These are phyloP conservation scores for Kalaharituber pfeilii DNA, from an alignment of 2,329 filamentous ascomycete genomes.

Conservation along the genomic window DNA sequence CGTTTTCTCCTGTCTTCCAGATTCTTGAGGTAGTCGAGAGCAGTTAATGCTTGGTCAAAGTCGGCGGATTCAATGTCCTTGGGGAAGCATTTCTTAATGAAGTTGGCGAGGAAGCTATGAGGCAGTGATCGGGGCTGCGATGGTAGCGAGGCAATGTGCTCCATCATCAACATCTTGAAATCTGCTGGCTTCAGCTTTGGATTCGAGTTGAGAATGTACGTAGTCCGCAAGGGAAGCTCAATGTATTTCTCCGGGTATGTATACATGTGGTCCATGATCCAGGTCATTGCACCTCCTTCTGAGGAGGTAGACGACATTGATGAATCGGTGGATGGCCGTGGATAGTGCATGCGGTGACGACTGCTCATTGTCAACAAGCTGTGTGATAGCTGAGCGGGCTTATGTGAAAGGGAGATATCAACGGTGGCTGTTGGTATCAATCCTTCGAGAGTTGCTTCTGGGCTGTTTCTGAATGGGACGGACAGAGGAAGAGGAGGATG, in stretches of 20 bases:
- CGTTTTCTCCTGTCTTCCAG: slow-evolving; percentile 42
- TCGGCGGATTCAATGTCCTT: slow-evolving; percentile 40
- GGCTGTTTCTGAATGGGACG: too few species aligned
- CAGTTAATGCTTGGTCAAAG: slow-evolving; percentile 47
- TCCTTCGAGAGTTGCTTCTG: too few species aligned
- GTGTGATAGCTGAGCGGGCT: too few species aligned
- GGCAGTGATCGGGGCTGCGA: slow-evolving; percentile 45
- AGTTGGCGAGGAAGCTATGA: slow-evolving; percentile 44
- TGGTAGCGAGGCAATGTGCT: slow-evolving; percentile 40
- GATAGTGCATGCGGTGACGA: too few species aligned
- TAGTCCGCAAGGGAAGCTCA: slow-evolving; percentile 40
- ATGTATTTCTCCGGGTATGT: slow-evolving; percentile 42
- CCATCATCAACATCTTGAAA: slow-evolving; percentile 36
- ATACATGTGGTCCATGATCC: slow-evolving; percentile 43
- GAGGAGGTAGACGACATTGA: neutral
- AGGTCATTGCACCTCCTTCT: slow-evolving; percentile 24
- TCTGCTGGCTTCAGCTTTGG: slow-evolving; percentile 30
- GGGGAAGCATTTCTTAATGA: slow-evolving; percentile 43
- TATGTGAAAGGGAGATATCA: too few species aligned
- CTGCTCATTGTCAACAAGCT: too few species aligned
- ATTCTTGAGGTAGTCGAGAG: slow-evolving; percentile 48
- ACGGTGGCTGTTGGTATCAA: too few species aligned
- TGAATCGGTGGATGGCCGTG: neutral
- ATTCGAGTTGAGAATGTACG: slow-evolving; percentile 49
- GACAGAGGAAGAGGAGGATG: too few species aligned